Evolutionary conservation across 1,284 basidiomycete genomes (phyloP), one percentile per base, ranked within the genome.

Genomic region (Afroboletus lepidellus): DNA sequence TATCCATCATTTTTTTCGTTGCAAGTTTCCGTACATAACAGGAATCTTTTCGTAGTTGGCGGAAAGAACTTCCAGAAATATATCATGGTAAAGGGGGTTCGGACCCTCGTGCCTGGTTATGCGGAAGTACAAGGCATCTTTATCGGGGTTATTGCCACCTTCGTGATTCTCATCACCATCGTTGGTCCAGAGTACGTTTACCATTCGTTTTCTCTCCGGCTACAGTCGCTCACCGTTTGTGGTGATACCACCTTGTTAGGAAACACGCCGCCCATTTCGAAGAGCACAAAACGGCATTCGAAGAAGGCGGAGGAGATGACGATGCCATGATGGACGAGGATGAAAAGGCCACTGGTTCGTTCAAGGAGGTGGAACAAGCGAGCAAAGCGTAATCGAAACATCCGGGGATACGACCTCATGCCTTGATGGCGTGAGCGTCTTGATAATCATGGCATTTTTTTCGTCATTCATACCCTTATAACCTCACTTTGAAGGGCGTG

Each of bases 91-190:
- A 54, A 80, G 38, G 85, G 85, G 3, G 63, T 70, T 24, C 49
- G 59, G 0, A 74, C 59, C 8, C 63, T 67, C 44, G 83, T 88
- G 3, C 82, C 90, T 0, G 87, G 96, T 66, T 97, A 95, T 65
- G 94, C 90, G 3, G 86, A 75, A 8, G 80, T 95, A 16, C 89
- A 92, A 72, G 94, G 88, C 42, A 94, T 97, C 66, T 76, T 96
- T 33, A 87, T 98, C 53, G 94, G 87, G n/a, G 75, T 77, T 30
- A 80, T 90, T 23, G 74, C 84, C 9, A 81, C 79, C 0, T 90
- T 85, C 58, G 78, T 88, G 20, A 62, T 92, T 36, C 30, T 90
- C 58, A 73, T 89, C 57, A 87, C 84, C 2, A 70, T 87, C 54
- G 63, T 90, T 51, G 88, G 87, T 9, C 88, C 88, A 2, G 88